phyloP scores from a whole-genome alignment of 73 alveolate genomes.

The Paramecium tetraurelia region DNA sequence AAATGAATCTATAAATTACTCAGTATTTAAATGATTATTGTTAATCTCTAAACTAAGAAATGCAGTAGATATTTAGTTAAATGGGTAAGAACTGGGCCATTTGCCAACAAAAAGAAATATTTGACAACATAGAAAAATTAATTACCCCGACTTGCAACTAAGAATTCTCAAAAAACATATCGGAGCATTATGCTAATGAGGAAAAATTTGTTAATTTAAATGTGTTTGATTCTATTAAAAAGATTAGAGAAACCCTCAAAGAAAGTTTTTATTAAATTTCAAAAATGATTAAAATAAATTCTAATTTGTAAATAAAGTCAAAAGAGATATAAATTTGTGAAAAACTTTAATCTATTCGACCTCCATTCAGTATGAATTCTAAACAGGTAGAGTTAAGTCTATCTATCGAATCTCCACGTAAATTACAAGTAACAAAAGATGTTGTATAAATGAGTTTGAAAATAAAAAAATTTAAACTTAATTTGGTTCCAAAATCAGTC shows the following conservation, averaged over 20 bases:
- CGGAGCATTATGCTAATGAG: neutral
- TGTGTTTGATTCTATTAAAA: neutral
- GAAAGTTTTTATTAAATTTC: neutral
- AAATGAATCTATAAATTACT: neutral
- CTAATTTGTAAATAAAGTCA: neutral
- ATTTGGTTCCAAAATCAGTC: too few relatives aligned
- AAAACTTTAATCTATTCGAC: neutral
- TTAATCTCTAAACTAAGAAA: neutral
- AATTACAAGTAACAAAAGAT: neutral
- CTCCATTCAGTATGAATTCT: neutral
- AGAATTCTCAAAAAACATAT: neutral
- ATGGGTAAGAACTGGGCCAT: neutral
- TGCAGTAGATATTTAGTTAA: neutral
- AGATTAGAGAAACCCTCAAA: neutral
- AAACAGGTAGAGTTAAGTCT: neutral
- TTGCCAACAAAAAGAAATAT: neutral
- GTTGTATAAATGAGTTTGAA: too few relatives aligned
- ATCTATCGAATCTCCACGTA: neutral
- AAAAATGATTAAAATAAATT: neutral
- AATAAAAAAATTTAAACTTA: too few relatives aligned
- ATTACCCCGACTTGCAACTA: neutral
- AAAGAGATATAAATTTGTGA: neutral
- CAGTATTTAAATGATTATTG: neutral
- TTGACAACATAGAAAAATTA: neutral
- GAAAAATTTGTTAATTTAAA: neutral